Conservation (phyloP, 306 rosid species). For the Vigna radiata region DNA sequence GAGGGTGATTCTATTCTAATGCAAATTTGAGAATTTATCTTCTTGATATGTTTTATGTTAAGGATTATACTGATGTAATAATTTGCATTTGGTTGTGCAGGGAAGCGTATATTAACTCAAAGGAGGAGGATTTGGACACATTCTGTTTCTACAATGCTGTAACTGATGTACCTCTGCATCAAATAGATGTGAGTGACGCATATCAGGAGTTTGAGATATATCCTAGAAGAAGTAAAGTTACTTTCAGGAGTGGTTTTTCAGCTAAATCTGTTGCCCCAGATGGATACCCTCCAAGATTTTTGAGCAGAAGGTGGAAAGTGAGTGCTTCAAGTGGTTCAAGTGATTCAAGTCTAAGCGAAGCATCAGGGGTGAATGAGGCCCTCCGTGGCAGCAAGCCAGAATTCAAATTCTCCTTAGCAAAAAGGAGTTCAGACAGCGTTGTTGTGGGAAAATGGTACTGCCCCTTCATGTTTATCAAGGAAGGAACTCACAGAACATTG, state of each 20-base stretch:
- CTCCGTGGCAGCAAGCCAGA: conserved; percentile 54
- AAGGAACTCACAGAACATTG: conserved; percentile 52
- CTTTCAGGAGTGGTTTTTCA: conserved; percentile 54
- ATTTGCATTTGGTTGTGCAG: conserved; percentile 47
- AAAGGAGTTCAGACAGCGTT: conserved; percentile 40
- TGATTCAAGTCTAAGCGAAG: conserved; percentile 52
- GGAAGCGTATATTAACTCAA: conserved; percentile 55
- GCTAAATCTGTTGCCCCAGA: conserved; percentile 58
- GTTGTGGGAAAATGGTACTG: conserved; percentile 79
- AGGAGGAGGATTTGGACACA: conserved; percentile 52
- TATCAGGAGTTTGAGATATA: conserved; percentile 58
- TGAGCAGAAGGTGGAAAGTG: conserved; percentile 60
- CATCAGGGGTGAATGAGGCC: conserved; percentile 54
- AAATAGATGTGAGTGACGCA: conserved; percentile 48
- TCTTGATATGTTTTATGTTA: conserved; percentile 5
- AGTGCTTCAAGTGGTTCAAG: conserved; percentile 34
- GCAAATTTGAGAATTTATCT: not conserved
- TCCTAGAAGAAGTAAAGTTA: conserved; percentile 46
- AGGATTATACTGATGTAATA: conserved; percentile 11
- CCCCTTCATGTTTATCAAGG: conserved; percentile 73
- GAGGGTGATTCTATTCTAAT: not conserved
- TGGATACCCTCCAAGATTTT: conserved; percentile 62
- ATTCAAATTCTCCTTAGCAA: conserved; percentile 41
- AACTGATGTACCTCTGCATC: conserved; percentile 38
- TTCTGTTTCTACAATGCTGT: conserved; percentile 53